Base-by-base conservation (phyloP, 129 eudicot genomes). In the Lactuca saligna region DNA sequence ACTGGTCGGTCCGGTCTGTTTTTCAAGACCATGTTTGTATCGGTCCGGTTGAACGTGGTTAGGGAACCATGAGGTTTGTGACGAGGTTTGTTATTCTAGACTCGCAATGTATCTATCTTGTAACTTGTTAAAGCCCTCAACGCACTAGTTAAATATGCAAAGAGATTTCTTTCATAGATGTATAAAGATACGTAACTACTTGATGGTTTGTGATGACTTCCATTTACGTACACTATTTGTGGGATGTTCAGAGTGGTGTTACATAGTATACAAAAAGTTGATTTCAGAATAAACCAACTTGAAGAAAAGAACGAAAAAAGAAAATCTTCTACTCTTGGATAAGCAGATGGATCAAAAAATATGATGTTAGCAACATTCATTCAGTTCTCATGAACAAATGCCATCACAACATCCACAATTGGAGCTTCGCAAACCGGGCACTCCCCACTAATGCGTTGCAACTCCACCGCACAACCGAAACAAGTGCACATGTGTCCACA, bases 401-500 rank as follows among this genome's bases (percentile, higher is more conserved):
- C 72, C 76, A 35, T 70, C 66, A 77, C 76, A 63, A 70, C 72
- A 46, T 70, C 81, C 39, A 63, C 71, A 61, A 77, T 77, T 56
- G 77, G 81, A 70, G 66, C 77, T 70, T 71, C 71, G 55, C 77
- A 77, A 44, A 77, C 41, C 31, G 81, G 81, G 42, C 81, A 77
- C 48, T 63, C 71, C 61, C 59, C 72, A 6, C 77, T 34, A 7
- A 46, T 32, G 17, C 73, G 68, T 35, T 63, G 77, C 69, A 78
- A 63, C 68, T 78, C 82, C 54, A 55, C 33, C 4, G 73, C 82
- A 35, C 82, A 78, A 25, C 35, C 49, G 38, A 56, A 78, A 67
- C 78, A 78, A 64, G 82, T 34, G 51, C 78, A 78, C 78, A 78
- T 78, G 61, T 78, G 78, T 5, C 82, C 82, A 56, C 81, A 77